Base-by-base conservation (phyloP, 2,329 filamentous ascomycete genomes). In the Exophiala sideris region DNA sequence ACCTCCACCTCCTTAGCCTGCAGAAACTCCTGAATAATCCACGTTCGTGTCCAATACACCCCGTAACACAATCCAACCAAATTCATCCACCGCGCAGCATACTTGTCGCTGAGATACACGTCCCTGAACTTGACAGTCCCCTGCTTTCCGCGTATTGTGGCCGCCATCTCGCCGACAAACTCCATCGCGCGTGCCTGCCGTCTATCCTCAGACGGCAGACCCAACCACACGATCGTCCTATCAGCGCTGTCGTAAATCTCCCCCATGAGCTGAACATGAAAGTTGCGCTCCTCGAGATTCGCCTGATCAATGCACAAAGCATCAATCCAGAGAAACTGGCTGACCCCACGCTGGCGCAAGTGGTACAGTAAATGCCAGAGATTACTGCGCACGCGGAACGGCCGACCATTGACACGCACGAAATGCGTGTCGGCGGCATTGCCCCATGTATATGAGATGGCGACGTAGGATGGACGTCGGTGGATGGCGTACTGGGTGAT, bases 1-100 rank as follows among this genome's bases (percentile, higher is more conserved):
- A 64, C 54, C 40, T 63, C 48, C 40, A 66, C 42, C 7, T 46
- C 32, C 50, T 51, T 52, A 21, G 58, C 62, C 44, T 61, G 56
- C 10, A 62, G 41, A 42, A 64, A 64, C 47, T 65, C 63, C 48
- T 65, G 63, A 9, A 65, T 61, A 41, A 65, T 61, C 62, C 63
- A 65, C 16, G 59, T 49, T 8, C 63, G 53, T 24, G 62, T 62
- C 62, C 60, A 65, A 48, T 64, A 65, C 10, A 53, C 50, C 18
- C 54, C 41, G 38, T 45, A 32, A 21, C 53, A 61, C 39, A 64
- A 45, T 48, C 50, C 56, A n/a, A 61, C 50, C 33, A 61, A 29
- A 16, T 58, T 60, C 9, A 33, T 21, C 58, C 58, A 60, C 2
- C 58, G 48, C 18, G 20, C 24, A 8, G 35, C 38, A 9, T n/a